phyloP scores from a whole-genome alignment of 1,284 basidiomycete species.

The Polyporus tsugae region DNA sequence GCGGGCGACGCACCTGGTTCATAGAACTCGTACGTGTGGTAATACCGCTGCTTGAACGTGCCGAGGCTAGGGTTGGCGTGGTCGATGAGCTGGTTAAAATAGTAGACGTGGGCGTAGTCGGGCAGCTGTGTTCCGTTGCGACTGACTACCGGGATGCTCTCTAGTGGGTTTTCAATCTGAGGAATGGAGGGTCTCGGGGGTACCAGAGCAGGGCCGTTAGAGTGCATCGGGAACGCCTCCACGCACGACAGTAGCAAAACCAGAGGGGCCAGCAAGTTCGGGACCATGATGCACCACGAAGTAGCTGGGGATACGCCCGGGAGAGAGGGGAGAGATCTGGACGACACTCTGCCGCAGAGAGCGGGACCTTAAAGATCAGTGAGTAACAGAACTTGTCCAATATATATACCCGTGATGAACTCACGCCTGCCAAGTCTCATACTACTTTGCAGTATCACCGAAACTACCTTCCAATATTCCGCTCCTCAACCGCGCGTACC shows the following conservation, averaged over 20 bases:
- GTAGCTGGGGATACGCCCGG: not conserved
- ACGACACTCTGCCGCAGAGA: not conserved
- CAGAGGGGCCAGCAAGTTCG: not conserved
- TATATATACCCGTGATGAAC: not conserved
- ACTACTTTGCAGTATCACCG: not conserved
- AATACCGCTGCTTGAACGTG: slow-evolving; percentile 79
- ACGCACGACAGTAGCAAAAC: not conserved
- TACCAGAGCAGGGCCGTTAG: slow-evolving; percentile 6
- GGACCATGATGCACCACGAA: not conserved
- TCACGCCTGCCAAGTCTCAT: not conserved
- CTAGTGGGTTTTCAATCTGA: slow-evolving; percentile 2
- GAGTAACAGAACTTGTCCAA: not conserved
- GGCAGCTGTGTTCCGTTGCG: slow-evolving; percentile 39
- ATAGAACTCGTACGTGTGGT: slow-evolving; percentile 72
- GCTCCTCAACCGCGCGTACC: not conserved
- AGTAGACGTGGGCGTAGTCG: slow-evolving; percentile 53
- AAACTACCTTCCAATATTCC: not conserved
- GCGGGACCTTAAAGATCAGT: not conserved
- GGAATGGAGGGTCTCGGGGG: slow-evolving; percentile 26
- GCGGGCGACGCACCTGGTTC: slow-evolving; percentile 49
- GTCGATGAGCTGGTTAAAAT: slow-evolving; percentile 77
- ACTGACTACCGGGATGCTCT: slow-evolving; percentile 30
- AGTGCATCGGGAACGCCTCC: slow-evolving; percentile 3
- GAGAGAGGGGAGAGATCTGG: not conserved
- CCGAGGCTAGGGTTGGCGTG: slow-evolving; percentile 71